Conservation (phyloP, 2,329 filamentous ascomycete genomes). For the Thelonectria blattea region DNA sequence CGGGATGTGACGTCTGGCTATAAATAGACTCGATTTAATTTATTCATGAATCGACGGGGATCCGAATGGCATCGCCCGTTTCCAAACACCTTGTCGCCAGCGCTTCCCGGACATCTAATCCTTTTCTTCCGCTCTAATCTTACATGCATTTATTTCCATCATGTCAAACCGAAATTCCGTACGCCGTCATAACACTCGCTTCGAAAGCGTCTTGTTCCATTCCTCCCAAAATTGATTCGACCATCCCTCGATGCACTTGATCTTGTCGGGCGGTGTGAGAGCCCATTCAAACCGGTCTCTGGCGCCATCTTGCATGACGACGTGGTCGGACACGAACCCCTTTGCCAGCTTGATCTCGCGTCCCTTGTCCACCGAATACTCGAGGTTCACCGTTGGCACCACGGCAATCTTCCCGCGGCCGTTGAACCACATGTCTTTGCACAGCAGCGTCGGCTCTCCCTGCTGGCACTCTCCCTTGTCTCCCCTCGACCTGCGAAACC, state of each 20-base stretch:
- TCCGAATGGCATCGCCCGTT: neutral
- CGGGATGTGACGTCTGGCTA: neutral
- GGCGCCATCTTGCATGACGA: constrained; percentile 35
- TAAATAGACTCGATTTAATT: neutral
- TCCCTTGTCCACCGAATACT: constrained; percentile 55
- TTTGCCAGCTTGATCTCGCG: constrained; percentile 56
- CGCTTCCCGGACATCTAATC: neutral
- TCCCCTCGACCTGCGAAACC: neutral
- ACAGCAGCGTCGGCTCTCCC: constrained; percentile 61
- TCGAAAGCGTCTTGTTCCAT: constrained; percentile 40
- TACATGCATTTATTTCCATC: neutral
- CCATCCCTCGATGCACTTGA: constrained; percentile 56
- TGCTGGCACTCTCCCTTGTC: constrained; percentile 54
- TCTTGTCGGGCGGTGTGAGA: constrained; percentile 49
- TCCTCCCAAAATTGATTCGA: constrained; percentile 49
- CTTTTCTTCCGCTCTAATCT: neutral
- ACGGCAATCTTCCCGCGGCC: constrained; percentile 60
- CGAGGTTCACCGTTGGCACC: constrained; percentile 61
- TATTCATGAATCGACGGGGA: neutral
- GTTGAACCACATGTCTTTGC: constrained; percentile 61
- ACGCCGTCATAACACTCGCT: neutral
- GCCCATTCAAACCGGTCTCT: constrained; percentile 51
- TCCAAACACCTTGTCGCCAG: neutral
- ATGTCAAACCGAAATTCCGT: too few relatives aligned
- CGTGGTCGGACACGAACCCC: constrained; percentile 53